Evolutionary conservation across 2,329 filamentous ascomycete genomes (phyloP), one percentile per base, ranked within the genome.

Genomic region (Ceratocystis colombiana): DNA sequence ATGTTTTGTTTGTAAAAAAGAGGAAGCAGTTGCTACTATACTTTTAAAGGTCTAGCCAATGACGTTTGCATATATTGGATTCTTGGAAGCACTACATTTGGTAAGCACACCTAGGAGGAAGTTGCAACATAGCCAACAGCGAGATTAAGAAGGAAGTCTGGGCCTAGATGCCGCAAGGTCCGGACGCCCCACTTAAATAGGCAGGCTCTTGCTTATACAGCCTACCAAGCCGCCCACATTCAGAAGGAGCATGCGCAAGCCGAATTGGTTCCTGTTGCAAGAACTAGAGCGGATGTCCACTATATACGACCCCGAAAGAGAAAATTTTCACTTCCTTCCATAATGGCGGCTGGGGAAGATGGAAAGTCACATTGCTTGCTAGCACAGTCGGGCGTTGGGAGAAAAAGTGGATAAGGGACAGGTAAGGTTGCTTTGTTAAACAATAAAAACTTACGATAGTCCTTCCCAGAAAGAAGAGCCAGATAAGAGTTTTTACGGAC

Each of bases 161-260:
- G 55, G 28, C 33, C 55, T 59, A 37, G 55, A 59, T 33, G 55
- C 17, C 20, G 17, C 30, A 59, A 37, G 3, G 20, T 6, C 55
- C 33, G 28, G 12, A 30, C 6, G 55, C 17, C 17, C 55, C 55
- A 59, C 55, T 59, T 59, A 28, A 59, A 37, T 10, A 59, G 33
- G 25, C 55, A 59, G 28, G 55, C 55, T 59, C 7, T 37, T 59
- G 17, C 55, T 30, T 59, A 28, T 8, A 37, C 12, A 37, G 55
- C 55, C 25, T 37, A 37, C 10, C 28, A 53, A 53, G 22, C 22
- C 20, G 15, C 48, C 4, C 8, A 15, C 22, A 10, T 53, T 59
- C n/a, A 30, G 55, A 59, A 59, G 55, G 55, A 59, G 20, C 28
- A 59, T 37, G 28, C 28, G 17, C 28, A 59, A 59, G 12, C 55